A percentile compares a stretch with the other conserved stretches of the same genome.
Conservation (phyloP, 371 early-diverging fungal genomes). For the Batkoa obscura region DNA sequence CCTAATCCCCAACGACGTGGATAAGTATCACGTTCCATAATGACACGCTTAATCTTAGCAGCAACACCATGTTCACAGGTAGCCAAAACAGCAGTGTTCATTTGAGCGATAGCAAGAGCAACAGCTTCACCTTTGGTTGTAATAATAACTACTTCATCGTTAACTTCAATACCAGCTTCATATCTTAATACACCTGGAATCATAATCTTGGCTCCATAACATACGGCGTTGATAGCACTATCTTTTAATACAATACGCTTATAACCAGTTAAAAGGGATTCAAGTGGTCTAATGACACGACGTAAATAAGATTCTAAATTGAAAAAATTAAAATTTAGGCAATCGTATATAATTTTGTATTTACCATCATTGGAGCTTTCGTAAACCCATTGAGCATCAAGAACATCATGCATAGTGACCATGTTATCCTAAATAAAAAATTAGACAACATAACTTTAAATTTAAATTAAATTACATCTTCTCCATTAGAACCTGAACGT, state of each 20-base stretch:
- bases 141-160: constrained; percentile 94
- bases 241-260: constrained; percentile 99
- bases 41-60: constrained; percentile 97
- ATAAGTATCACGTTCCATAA: constrained; percentile 99
- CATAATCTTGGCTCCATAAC: constrained; percentile 99
- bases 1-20: constrained; percentile 96
- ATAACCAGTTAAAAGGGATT: constrained; percentile 85
- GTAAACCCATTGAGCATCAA: constrained; percentile 97
- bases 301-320: constrained; percentile 65
- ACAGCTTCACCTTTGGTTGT: constrained; percentile 99
- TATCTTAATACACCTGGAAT: constrained; percentile 95
- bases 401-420: constrained; percentile 98
- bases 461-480: constrained; percentile 34
- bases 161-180: constrained; percentile 89
- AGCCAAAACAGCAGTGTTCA: constrained; percentile 94
- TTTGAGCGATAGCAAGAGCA: constrained; percentile 89
- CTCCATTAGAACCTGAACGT: constrained; percentile 84
- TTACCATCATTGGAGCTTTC: constrained; percentile 88
- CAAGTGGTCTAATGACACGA: constrained; percentile 91
- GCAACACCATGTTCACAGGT: constrained; percentile 88
- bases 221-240: constrained; percentile 95
- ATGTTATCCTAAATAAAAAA: constrained; percentile 46
- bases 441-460: not conserved
- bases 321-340: no score
- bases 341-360: no score